These are phyloP conservation scores for Neckera pumila DNA, from an alignment of 225 moss, liverwort and hornwort species.

Conservation along the genomic window DNA sequence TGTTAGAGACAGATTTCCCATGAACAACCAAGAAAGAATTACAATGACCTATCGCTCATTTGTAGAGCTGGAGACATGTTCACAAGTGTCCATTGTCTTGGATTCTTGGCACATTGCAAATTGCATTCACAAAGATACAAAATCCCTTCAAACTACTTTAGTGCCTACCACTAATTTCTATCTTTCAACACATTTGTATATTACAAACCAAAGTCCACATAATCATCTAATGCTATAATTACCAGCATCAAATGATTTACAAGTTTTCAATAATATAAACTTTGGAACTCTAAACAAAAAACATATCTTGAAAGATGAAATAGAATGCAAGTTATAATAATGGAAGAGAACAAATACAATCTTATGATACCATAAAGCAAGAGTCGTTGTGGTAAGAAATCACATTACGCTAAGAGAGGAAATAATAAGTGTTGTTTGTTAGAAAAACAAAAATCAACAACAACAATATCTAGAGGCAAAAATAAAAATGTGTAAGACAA, in stretches of 20 bases:
- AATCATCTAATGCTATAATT: neutral
- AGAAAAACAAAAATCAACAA: neutral
- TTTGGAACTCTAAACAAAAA: neutral
- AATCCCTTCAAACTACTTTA: no score
- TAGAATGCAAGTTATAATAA: neutral
- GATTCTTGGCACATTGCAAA: no score
- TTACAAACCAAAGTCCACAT: neutral
- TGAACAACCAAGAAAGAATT: no score
- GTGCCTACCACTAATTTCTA: no score
- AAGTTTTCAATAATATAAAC: neutral
- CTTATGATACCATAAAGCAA: neutral
- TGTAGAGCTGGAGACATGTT: no score
- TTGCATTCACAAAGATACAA: no score
- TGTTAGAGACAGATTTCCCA: no score
- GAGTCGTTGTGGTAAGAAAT: neutral
- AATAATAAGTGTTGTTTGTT: neutral
- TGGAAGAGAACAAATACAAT: neutral
- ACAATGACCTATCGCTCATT: no score
- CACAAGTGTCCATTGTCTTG: no score
- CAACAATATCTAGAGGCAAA: neutral
- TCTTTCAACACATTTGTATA: no score
- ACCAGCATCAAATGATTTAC: neutral
- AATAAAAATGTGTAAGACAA: neutral
- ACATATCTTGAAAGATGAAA: rapidly evolving
- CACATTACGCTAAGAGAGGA: neutral